These are phyloP conservation scores for Acrocalymma vagum DNA, from an alignment of 2,329 filamentous ascomycete genomes.

Conservation along the genomic window DNA sequence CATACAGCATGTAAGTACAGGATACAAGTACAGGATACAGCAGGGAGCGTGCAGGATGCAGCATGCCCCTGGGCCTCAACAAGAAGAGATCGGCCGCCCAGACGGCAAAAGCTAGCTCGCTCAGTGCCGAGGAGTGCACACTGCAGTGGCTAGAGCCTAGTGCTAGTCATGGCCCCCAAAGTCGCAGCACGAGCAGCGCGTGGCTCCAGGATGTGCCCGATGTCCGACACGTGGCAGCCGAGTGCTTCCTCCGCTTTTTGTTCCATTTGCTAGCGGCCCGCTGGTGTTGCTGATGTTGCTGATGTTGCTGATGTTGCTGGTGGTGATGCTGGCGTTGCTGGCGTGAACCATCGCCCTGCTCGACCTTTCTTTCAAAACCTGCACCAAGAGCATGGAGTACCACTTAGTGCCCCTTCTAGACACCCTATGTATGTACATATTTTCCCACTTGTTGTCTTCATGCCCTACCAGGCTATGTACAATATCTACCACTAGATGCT, in stretches of 20 bases:
- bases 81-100: conserved; percentile 30
- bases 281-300: conserved; percentile 38
- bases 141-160: too few relatives aligned
- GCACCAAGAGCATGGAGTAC: conserved; percentile 7
- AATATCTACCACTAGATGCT: too few relatives aligned
- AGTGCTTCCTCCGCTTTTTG: too few relatives aligned
- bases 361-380: conserved; percentile 4
- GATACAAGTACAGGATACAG: too few relatives aligned
- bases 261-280: conserved; percentile 33
- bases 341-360: conserved; percentile 1
- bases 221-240: conserved; percentile 41
- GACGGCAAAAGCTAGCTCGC: conserved; percentile 33
- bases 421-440: too few relatives aligned
- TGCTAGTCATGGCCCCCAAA: conserved; percentile 25
- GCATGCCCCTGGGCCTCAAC: conserved; percentile 15
- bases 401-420: conserved; percentile 5
- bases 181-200: conserved; percentile 34
- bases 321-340: conserved; percentile 11
- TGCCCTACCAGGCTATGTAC: too few relatives aligned
- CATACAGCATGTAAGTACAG: too few relatives aligned
- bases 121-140: too few relatives aligned
- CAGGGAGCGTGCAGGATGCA: background rate
- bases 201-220: conserved; percentile 30
- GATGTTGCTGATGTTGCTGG: conserved; percentile 13
- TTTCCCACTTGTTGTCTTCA: too few relatives aligned